These are phyloP conservation scores for Neonectria ditissima DNA, from an alignment of 2,329 filamentous ascomycete species.

Conservation along the genomic window DNA sequence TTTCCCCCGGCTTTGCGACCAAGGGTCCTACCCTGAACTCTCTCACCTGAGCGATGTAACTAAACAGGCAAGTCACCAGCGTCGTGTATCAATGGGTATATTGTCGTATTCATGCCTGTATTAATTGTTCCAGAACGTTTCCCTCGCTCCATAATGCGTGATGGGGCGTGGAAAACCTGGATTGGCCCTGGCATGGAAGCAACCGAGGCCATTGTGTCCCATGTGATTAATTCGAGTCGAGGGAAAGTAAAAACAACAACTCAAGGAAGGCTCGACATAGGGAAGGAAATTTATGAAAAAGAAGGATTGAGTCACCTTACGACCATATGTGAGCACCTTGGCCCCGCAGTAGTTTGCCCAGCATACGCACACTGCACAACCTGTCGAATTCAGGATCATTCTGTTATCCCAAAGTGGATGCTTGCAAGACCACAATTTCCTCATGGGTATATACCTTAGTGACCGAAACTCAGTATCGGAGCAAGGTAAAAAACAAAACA, in stretches of 20 bases:
- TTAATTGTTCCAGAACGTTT: not conserved
- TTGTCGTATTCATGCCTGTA: not conserved
- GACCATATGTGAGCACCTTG: too few relatives aligned
- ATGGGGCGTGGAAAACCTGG: not conserved
- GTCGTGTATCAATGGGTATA: not conserved
- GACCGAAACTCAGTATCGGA: not conserved
- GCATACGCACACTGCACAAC: too few relatives aligned
- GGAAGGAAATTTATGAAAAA: too few relatives aligned
- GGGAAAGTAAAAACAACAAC: too few relatives aligned
- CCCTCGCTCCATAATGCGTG: not conserved
- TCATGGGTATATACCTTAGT: too few relatives aligned
- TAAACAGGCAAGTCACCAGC: not conserved
- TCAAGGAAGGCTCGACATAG: too few relatives aligned
- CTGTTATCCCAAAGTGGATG: not conserved
- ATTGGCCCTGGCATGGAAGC: too few relatives aligned
- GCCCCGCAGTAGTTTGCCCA: too few relatives aligned
- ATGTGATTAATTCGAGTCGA: too few relatives aligned
- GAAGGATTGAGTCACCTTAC: too few relatives aligned
- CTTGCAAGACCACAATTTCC: not conserved
- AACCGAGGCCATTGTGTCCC: too few relatives aligned
- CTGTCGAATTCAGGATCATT: too few relatives aligned
- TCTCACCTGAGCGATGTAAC: not conserved
- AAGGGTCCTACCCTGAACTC: not conserved
- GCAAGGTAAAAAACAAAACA: not conserved
- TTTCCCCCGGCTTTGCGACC: not conserved